phyloP scores from a whole-genome alignment of 129 eudicot genomes.

The Silybum marianum region DNA sequence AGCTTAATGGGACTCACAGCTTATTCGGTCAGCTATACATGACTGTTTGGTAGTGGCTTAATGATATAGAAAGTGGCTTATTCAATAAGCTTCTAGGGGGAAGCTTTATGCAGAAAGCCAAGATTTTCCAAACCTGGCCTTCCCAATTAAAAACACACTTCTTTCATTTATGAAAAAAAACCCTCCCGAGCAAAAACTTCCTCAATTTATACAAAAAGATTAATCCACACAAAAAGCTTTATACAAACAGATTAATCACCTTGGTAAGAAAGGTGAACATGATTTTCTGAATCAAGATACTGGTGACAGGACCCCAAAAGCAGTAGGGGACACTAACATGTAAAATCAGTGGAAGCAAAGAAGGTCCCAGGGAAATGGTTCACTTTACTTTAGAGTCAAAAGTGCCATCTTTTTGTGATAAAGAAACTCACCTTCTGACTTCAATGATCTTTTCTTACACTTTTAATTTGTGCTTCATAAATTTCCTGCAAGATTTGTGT shows the following conservation, averaged over 20 bases:
- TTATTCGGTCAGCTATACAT: too few species aligned
- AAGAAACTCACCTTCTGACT: conserved; percentile 1
- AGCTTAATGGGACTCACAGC: too few species aligned
- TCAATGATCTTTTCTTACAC: neutral
- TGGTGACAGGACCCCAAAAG: conserved; percentile 2
- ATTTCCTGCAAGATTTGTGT: neutral
- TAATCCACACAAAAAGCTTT: too few species aligned
- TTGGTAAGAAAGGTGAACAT: conserved; percentile 1
- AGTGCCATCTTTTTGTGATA: neutral
- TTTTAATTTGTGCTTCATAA: neutral
- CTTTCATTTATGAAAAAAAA: too few species aligned
- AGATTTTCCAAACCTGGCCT: too few species aligned
- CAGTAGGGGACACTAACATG: conserved; percentile 3
- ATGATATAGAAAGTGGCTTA: too few species aligned
- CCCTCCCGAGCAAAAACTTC: too few species aligned
- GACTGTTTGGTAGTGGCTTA: too few species aligned
- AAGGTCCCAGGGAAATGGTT: neutral
- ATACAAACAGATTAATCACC: neutral
- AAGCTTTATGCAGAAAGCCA: too few species aligned
- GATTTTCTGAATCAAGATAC: neutral
- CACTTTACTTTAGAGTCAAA: conserved; percentile 11
- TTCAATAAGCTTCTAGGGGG: too few species aligned
- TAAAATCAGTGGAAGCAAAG: neutral
- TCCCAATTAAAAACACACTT: too few species aligned
- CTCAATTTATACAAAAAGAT: too few species aligned